Base-by-base conservation (phyloP, 805 yeast genomes). In the Alloascoidea africana region DNA sequence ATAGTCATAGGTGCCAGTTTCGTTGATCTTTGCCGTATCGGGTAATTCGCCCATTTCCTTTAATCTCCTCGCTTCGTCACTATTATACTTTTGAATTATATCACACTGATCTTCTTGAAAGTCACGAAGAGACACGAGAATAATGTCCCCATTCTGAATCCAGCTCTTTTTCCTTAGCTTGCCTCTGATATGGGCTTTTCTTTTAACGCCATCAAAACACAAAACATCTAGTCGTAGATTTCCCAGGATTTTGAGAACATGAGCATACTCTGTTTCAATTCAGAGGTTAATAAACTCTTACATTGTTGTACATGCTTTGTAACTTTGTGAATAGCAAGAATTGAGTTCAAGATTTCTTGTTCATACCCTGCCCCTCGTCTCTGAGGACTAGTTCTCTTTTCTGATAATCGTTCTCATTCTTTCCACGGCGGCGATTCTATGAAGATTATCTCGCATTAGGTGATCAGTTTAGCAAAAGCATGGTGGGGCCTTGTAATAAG, bases 101-200 rank as follows among this genome's bases (percentile, higher is more conserved):
- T 91, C 99, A 69, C 96, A 91, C 60, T 83, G 94, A 45, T 84
- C 95, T 54, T 89, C 96, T 65, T 91, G 96, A 76, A 91, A 91
- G 55, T 91, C 99, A 71, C 99, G 86, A 52, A 91, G 73, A 4
- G 96, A 86, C 35, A 89, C 91, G 55, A 91, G 68, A 49, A 91
- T 85, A 51, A 91, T 91, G 59, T 91, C 99, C 66, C 98, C 98
- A 61, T 86, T 97, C 36, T 82, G 83, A 85, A 91, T 87, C 99
- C 99, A 91, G 44, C 91, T 98, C 74, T 89, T 91, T 79, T 91
- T 91, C 73, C 99, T 83, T 65, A 91, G 73, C 59, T 91, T 91
- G 53, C 99, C 99, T 72, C 99, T 84, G 56, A 91, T 91, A 58
- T 89, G 98, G 15, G 94, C 98, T 74, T 86, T 73, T 68, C 99